These are phyloP conservation scores for Cordia subcordata DNA, from an alignment of 257 asterid genomes.

Conservation along the genomic window DNA sequence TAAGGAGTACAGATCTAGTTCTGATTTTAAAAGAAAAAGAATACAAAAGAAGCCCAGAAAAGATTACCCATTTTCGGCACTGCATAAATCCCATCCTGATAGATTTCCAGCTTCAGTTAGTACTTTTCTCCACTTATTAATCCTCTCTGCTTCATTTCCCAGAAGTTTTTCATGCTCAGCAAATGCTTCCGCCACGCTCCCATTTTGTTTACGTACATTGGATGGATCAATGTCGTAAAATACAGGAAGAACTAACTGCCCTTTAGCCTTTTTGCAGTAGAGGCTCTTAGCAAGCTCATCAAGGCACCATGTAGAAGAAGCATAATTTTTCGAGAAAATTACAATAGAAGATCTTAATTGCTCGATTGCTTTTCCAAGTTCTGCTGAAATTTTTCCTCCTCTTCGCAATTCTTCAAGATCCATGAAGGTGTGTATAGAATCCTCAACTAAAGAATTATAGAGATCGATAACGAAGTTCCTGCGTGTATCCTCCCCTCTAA, in stretches of 20 bases:
- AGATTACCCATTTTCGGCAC: constrained; percentile 1
- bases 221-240: constrained; percentile 14
- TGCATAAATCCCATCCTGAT: background rate
- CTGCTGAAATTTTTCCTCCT: constrained; percentile 10
- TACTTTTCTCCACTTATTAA: background rate
- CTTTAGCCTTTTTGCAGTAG: constrained; percentile 1
- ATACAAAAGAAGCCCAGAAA: constrained; percentile 5
- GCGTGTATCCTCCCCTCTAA: constrained; percentile 18
- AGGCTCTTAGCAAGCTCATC: constrained; percentile 20
- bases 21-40: constrained; percentile 2
- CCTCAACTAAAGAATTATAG: constrained; percentile 12
- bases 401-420: constrained; percentile 14
- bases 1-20: background rate
- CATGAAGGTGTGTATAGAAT: constrained; percentile 8
- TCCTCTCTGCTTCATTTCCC: background rate
- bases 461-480: constrained; percentile 18
- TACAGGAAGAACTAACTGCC: constrained; percentile 10
- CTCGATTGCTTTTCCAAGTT: constrained; percentile 13
- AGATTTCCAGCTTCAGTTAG: background rate
- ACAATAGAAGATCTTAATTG: constrained; percentile 13
- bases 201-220: constrained; percentile 12
- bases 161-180: constrained; percentile 7
- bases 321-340: constrained; percentile 15
- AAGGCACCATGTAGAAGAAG: constrained; percentile 23
- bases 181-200: constrained; percentile 15